Conservation (phyloP, 2,329 filamentous ascomycete species). For the Blastomyces silverae region DNA sequence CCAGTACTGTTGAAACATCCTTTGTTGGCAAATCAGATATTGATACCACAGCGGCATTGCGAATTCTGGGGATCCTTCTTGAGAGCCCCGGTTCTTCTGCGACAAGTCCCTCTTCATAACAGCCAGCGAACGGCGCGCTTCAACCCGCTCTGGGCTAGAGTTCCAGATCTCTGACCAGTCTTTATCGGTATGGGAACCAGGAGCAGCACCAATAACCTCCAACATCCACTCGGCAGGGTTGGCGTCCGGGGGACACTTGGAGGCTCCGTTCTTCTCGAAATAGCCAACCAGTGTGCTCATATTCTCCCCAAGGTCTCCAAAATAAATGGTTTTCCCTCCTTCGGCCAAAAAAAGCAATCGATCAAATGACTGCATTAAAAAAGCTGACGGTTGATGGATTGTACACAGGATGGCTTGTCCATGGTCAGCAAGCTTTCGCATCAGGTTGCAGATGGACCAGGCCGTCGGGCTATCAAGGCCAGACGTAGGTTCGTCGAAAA, state of each 20-base stretch:
- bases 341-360: slow-evolving; percentile 57
- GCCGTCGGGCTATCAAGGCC: slow-evolving; percentile 90
- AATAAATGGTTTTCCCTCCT: slow-evolving; percentile 63
- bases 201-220: slow-evolving; percentile 52
- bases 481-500: slow-evolving; percentile 91
- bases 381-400: slow-evolving; percentile 93
- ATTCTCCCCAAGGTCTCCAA: slow-evolving; percentile 58
- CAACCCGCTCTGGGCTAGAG: slow-evolving; percentile 47
- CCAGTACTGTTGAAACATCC: slow-evolving; percentile 90
- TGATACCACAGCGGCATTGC: slow-evolving; percentile 67
- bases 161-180: slow-evolving; percentile 52
- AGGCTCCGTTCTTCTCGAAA: slow-evolving; percentile 61
- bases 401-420: slow-evolving; percentile 92
- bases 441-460: slow-evolving; percentile 80
- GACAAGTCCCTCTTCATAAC: slow-evolving; percentile 46
- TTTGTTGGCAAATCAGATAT: slow-evolving; percentile 58
- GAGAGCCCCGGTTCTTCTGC: slow-evolving; percentile 17
- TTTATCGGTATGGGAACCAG: slow-evolving; percentile 50
- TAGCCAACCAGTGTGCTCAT: slow-evolving; percentile 54
- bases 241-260: slow-evolving; percentile 53
- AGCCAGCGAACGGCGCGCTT: slow-evolving; percentile 42
- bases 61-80: slow-evolving; percentile 54
- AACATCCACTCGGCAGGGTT: slow-evolving; percentile 76
- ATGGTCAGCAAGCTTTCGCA: slow-evolving; percentile 82
- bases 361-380: slow-evolving; percentile 83